Base-by-base conservation (phyloP, 176 grass and related monocot species). In the Triticum aestivum region DNA sequence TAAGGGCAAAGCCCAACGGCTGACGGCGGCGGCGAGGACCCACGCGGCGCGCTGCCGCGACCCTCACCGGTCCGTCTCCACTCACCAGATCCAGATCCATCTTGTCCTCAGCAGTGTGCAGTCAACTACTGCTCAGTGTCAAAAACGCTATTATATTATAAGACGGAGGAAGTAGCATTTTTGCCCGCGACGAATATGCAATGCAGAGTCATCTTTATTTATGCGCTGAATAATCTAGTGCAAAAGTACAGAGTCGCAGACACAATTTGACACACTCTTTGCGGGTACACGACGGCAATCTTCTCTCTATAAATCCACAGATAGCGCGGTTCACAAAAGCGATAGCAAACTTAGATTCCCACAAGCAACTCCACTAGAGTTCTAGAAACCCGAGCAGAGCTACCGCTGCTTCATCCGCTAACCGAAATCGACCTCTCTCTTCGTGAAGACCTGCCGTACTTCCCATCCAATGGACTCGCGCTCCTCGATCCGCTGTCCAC, bases 401-500 rank as follows among this genome's bases (percentile, higher is more conserved):
- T 68, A 74, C 32, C 23, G 45, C 52, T 23, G 17, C 30, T 63
- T 88, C 85, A 91, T 56, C 20, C 77, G 18, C 82, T 88, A 20
- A 88, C 82, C 29, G 86, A 91, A 24, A 91, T 6, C 34, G 86
- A 91, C 78, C 82, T 82, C 64, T 88, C 89, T 35, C 86, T 88
- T 47, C 23, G 35, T 2, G 63, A 15, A 9, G 38, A 88, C 59
- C 82, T 75, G 5, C 33, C 10, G 11, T 82, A 72, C 0, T 47
- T 66, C 15, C 86, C 56, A 18, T 82, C 86, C 11, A 77, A 58
- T 0, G 88, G 90, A 45, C 88, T 91, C 62, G n/a, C 17, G 15
- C 92, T 92, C 79, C 90, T 88, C 6, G 93, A 92, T 64, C 75
- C 65, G 74, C 79, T 91, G 7, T 82, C 88, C 56, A 73, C 73